A percentile compares a stretch with the other conserved stretches of the same genome.
Conservation (phyloP, 2,329 filamentous ascomycete species). For the Torrubiellomyces zombiae region DNA sequence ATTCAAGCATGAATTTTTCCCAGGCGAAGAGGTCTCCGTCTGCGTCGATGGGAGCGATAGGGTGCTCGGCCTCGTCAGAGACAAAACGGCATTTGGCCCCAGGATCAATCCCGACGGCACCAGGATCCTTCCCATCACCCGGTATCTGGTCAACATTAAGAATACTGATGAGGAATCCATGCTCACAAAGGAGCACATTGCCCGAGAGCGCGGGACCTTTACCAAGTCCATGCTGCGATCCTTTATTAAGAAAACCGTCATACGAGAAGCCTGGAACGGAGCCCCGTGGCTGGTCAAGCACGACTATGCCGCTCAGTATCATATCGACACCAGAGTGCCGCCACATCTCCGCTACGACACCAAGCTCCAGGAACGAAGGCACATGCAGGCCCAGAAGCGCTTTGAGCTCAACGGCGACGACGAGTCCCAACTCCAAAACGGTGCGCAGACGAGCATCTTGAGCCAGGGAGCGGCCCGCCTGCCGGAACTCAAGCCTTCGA, state of each 20-base stretch:
- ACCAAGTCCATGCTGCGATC: conserved; percentile 87
- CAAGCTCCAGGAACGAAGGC: conserved; percentile 62
- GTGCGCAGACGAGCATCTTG: too few relatives aligned
- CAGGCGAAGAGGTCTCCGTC: conserved; percentile 69
- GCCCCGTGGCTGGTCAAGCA: conserved; percentile 91
- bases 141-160: conserved; percentile 66
- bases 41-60: conserved; percentile 52
- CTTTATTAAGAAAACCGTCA: conserved; percentile 91
- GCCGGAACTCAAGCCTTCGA: conserved; percentile 57
- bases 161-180: conserved; percentile 56
- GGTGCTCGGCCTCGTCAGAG: conserved; percentile 58
- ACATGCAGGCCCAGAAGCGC: conserved; percentile 49
- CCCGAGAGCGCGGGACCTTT: conserved; percentile 77
- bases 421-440: too few relatives aligned
- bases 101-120: conserved; percentile 47
- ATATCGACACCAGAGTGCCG: conserved; percentile 77
- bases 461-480: conserved; percentile 37
- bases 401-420: conserved; percentile 27
- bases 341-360: conserved; percentile 67
- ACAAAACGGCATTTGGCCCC: conserved; percentile 64
- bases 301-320: conserved; percentile 66
- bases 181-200: conserved; percentile 68
- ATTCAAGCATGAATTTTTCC: conserved; percentile 83
- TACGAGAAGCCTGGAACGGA: conserved; percentile 82
- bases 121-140: conserved; percentile 52